These are phyloP conservation scores for Coniosporium tulheliwenetii DNA, from an alignment of 2,329 filamentous ascomycete species.

Conservation along the genomic window DNA sequence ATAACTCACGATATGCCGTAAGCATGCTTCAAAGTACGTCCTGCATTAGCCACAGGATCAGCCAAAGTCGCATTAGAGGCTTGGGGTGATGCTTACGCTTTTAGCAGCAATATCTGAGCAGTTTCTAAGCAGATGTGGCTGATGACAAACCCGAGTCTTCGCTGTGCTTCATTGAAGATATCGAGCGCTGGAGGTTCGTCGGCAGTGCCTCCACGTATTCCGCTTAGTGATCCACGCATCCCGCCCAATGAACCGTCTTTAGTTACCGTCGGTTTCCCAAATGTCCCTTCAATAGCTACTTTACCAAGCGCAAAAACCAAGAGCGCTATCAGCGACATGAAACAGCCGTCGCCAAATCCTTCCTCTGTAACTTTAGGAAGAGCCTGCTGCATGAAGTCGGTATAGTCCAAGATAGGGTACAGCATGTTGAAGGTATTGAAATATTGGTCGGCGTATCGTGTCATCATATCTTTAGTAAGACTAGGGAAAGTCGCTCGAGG, in stretches of 20 bases:
- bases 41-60: slow-evolving; percentile 13
- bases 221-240: slow-evolving; percentile 31
- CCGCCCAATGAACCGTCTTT: slow-evolving; percentile 32
- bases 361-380: slow-evolving; percentile 30
- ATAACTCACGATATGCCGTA: slow-evolving; percentile 30
- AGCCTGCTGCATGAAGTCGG: slow-evolving; percentile 33
- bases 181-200: slow-evolving; percentile 39
- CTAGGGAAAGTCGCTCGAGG: slow-evolving; percentile 9
- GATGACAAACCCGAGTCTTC: slow-evolving; percentile 41
- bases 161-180: slow-evolving; percentile 47
- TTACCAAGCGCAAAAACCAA: slow-evolving; percentile 45
- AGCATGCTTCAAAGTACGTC: slow-evolving; percentile 38
- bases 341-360: too few relatives aligned
- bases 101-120: slow-evolving; percentile 41
- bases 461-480: slow-evolving; percentile 34
- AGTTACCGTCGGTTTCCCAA: slow-evolving; percentile 28
- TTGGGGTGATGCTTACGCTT: slow-evolving; percentile 38
- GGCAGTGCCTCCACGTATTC: slow-evolving; percentile 35
- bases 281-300: slow-evolving; percentile 35
- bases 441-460: slow-evolving; percentile 35
- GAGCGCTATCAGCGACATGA: slow-evolving; percentile 36
- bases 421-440: too few relatives aligned
- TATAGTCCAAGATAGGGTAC: slow-evolving; percentile 42
- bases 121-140: slow-evolving; percentile 42
- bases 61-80: background rate